Percentiles rank a stretch among this genome's conserved stretches.
Evolutionary conservation across 148 eudicot genomes (phyloP).

Genomic region (Talinum fruticosum): DNA sequence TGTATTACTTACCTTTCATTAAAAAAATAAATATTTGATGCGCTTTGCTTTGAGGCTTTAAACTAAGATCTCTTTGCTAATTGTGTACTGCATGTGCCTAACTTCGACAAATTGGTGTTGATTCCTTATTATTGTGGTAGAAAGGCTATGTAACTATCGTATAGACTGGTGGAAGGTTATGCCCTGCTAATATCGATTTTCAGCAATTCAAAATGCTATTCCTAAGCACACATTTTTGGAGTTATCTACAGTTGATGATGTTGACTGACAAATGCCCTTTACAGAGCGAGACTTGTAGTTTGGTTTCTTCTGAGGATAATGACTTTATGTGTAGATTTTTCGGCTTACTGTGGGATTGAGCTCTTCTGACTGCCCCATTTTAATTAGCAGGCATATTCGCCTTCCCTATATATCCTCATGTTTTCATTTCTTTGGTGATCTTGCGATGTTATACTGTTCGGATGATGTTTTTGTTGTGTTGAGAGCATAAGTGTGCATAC

Average conservation of each 20-base stretch:
- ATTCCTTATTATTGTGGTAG: background rate
- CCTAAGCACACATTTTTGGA: background rate
- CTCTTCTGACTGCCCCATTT: background rate
- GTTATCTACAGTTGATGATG: background rate
- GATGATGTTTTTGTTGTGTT: background rate
- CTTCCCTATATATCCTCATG: no score
- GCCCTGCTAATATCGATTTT: background rate
- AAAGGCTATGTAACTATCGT: background rate
- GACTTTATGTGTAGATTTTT: background rate
- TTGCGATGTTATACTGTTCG: background rate
- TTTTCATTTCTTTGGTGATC: background rate
- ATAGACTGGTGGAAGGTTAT: background rate
- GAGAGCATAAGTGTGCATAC: background rate
- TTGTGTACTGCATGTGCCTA: no score
- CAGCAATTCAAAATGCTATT: background rate
- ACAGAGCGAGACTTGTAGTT: background rate
- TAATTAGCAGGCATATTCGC: background rate
- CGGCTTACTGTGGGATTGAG: background rate
- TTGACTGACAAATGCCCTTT: background rate
- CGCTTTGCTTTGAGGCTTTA: background rate
- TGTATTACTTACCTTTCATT: no score
- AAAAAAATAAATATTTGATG: background rate
- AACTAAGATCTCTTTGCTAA: no score
- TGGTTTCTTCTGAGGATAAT: background rate
- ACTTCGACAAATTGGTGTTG: no score